Percentiles rank a stretch among this genome's conserved stretches.
These are phyloP conservation scores for Candida odintsovae DNA, from an alignment of 805 yeast genomes.

Conservation along the genomic window DNA sequence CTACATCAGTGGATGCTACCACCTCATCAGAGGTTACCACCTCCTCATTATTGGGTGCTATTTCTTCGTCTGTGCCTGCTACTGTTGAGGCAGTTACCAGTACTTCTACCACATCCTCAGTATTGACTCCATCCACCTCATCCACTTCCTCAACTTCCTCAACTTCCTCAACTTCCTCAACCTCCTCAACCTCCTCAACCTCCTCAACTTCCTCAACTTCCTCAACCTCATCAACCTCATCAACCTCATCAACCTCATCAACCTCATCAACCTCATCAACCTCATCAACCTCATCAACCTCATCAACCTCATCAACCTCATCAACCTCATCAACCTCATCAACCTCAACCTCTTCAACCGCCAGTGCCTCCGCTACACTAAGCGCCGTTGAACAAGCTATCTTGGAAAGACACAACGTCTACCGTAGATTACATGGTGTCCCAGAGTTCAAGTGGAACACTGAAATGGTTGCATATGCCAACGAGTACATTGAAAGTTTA, in stretches of 20 bases:
- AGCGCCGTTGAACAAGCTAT: slow-evolving; percentile 33
- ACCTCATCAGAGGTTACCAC: neutral
- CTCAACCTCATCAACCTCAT: slow-evolving; percentile 5
- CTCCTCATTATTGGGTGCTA: too few species aligned
- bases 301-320: slow-evolving; percentile 8
- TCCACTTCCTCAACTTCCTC: slow-evolving; percentile 2
- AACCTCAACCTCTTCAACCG: slow-evolving; percentile 12
- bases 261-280: slow-evolving; percentile 3
- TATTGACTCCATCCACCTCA: neutral
- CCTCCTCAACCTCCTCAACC: slow-evolving; percentile 3
- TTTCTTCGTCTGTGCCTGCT: too few species aligned
- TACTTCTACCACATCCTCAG: neutral
- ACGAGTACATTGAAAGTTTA: slow-evolving; percentile 37
- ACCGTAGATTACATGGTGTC: slow-evolving; percentile 43
- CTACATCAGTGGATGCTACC: neutral
- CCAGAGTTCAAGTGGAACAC: slow-evolving; percentile 44
- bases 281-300: neutral
- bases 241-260: slow-evolving; percentile 2
- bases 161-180: slow-evolving; percentile 5
- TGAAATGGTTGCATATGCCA: slow-evolving; percentile 42
- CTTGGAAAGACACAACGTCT: slow-evolving; percentile 43
- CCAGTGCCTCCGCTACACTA: slow-evolving; percentile 16
- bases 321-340: slow-evolving; percentile 9
- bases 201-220: slow-evolving; percentile 5
- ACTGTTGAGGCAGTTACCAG: too few species aligned